Evolutionary conservation across 2,329 filamentous ascomycete species (phyloP).

Genomic region (Fusarium euwallaceae): DNA sequence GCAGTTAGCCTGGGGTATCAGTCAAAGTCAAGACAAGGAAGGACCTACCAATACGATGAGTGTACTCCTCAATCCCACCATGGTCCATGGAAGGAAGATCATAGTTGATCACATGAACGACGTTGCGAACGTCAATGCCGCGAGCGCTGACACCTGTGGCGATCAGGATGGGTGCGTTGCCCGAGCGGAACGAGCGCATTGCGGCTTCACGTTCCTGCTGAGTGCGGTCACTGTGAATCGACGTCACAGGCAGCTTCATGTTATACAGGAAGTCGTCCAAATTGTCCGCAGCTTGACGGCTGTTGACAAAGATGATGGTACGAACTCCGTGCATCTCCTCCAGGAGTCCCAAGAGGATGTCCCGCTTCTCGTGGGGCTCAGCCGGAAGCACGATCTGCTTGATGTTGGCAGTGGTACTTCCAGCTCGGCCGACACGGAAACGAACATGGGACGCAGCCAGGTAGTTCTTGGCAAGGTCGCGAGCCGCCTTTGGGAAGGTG

Average conservation of each 20-base stretch:
- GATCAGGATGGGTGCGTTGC: slow-evolving; percentile 82
- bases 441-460: slow-evolving; percentile 81
- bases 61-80: slow-evolving; percentile 94
- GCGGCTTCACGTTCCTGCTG: slow-evolving; percentile 94
- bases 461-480: slow-evolving; percentile 81
- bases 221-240: slow-evolving; percentile 88
- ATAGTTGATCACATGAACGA: slow-evolving; percentile 94
- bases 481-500: slow-evolving; percentile 87
- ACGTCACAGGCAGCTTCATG: slow-evolving; percentile 81
- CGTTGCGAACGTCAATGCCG: slow-evolving; percentile 88
- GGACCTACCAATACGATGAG: slow-evolving; percentile 87
- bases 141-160: slow-evolving; percentile 89
- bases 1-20: slow-evolving; percentile 18
- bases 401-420: slow-evolving; percentile 86
- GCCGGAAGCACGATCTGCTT: slow-evolving; percentile 80
- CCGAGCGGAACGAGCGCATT: slow-evolving; percentile 85
- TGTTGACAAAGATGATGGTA: slow-evolving; percentile 92
- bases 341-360: slow-evolving; percentile 80
- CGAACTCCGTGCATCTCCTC: slow-evolving; percentile 77
- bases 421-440: slow-evolving; percentile 88
- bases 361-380: slow-evolving; percentile 75
- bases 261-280: slow-evolving; percentile 92
- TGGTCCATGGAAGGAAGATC: slow-evolving; percentile 81
- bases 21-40: background rate
- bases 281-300: slow-evolving; percentile 81